phyloP scores from a whole-genome alignment of 345 rosid genomes.

The Lepidium didymum region DNA sequence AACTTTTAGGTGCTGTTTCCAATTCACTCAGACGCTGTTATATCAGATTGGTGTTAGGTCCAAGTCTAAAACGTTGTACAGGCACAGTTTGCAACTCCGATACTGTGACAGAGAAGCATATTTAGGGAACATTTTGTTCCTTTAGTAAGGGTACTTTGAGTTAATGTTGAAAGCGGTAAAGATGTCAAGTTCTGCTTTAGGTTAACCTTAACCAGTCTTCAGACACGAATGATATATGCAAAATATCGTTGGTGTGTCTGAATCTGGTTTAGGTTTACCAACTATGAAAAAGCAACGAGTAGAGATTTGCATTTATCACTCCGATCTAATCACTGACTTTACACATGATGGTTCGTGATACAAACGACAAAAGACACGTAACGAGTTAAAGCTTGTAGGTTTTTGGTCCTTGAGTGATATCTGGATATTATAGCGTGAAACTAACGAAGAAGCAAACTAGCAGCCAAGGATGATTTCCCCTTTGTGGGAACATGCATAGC shows the following conservation, averaged over 20 bases:
- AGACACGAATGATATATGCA: too few species aligned
- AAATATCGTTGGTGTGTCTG: too few species aligned
- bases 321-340: not conserved
- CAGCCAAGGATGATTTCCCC: conserved; percentile 97
- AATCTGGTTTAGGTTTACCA: not conserved
- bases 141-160: not conserved
- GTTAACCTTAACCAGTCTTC: too few species aligned
- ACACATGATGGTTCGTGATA: not conserved
- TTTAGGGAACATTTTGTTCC: not conserved
- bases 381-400: not conserved
- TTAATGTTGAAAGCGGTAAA: not conserved
- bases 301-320: not conserved
- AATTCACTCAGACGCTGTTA: not conserved
- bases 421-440: not conserved
- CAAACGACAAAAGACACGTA: not conserved
- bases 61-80: not conserved
- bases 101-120: too few species aligned
- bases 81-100: too few species aligned
- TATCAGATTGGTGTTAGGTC: not conserved
- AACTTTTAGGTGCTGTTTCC: not conserved
- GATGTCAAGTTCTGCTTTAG: not conserved
- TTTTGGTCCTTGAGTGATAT: not conserved
- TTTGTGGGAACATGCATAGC: conserved; percentile 33
- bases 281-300: not conserved
- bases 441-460: conserved; percentile 11